These are phyloP conservation scores for Phytophthora multivora DNA, from an alignment of 352 stramenopile species.

Conservation along the genomic window DNA sequence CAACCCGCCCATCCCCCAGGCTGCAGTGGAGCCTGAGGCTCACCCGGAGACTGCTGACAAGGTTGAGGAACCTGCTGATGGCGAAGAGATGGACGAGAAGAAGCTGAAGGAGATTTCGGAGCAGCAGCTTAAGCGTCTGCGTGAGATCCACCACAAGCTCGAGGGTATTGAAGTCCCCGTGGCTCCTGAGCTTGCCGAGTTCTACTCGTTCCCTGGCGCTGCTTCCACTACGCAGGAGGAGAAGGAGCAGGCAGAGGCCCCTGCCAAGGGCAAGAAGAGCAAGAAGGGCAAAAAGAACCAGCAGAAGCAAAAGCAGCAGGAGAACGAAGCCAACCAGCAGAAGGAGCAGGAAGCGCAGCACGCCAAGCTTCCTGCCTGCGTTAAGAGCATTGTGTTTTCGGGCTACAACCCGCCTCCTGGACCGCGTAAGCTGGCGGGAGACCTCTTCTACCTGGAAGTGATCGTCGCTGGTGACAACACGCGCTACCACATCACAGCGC, in stretches of 20 bases:
- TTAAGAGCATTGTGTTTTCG: conserved; percentile 93
- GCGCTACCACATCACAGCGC: conserved; percentile 88
- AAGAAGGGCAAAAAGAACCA: conserved; percentile 51
- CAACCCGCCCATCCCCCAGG: conserved; percentile 85
- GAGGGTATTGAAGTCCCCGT: conserved; percentile 79
- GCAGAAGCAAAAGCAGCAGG: conserved; percentile 31
- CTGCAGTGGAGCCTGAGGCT: conserved; percentile 23
- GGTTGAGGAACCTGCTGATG: conserved; percentile 19
- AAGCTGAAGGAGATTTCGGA: conserved; percentile 77
- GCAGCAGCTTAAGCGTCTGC: conserved; percentile 79
- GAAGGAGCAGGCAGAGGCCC: conserved; percentile 24
- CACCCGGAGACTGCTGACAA: conserved; percentile 26
- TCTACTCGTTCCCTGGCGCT: conserved; percentile 58
- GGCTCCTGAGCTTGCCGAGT: conserved; percentile 59
- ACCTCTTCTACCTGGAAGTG: conserved; percentile 95
- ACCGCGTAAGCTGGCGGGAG: conserved; percentile 89
- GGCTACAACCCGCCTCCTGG: conserved; percentile 95
- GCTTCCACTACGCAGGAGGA: conserved; percentile 7
- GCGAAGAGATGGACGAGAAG: conserved; percentile 48
- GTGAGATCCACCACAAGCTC: conserved; percentile 85
- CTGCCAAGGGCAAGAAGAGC: conserved; percentile 42
- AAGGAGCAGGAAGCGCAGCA: conserved; percentile 45
- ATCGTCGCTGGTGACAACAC: conserved; percentile 63
- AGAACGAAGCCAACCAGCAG: conserved; percentile 31
- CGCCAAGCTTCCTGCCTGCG: conserved; percentile 77